Conservation (phyloP, 345 rosid genomes). For the Mercurialis annua region DNA sequence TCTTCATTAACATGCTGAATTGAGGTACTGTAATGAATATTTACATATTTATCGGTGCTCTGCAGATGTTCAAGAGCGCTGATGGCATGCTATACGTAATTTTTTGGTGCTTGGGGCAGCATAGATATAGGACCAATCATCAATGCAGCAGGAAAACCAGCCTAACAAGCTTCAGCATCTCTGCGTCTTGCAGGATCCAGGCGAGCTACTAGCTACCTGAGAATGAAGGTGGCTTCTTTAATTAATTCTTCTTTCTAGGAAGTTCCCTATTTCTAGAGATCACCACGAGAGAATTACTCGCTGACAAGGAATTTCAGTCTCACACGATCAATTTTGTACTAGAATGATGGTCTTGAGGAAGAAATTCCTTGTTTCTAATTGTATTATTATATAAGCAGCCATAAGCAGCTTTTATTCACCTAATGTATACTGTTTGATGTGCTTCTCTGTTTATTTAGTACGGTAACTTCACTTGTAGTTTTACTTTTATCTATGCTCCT, state of each 20-base stretch:
- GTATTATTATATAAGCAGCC: conserved; percentile 23
- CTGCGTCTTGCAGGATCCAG: conserved; percentile 13
- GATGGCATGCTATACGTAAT: conserved; percentile 16
- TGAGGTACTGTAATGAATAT: neutral
- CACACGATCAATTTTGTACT: conserved; percentile 42
- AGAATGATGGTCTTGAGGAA: conserved; percentile 13
- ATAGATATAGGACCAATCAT: conserved; percentile 4
- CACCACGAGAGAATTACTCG: conserved; percentile 12
- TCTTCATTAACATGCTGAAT: neutral
- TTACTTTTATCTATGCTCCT: neutral
- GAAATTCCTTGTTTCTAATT: conserved; percentile 20
- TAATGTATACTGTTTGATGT: conserved; percentile 7
- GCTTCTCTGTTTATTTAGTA: neutral
- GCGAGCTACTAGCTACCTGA: neutral
- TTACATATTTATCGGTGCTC: neutral
- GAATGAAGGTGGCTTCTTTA: conserved; percentile 10
- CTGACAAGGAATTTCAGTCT: conserved; percentile 15
- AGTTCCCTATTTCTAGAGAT: conserved; percentile 1
- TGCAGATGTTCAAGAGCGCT: conserved; percentile 30
- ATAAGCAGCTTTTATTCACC: conserved; percentile 2
- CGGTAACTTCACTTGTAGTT: too few species aligned
- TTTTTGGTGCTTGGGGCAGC: neutral
- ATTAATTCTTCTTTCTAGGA: neutral
- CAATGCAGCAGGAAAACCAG: conserved; percentile 4
- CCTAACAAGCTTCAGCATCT: conserved; percentile 11